Percentiles rank a stretch among this genome's conserved stretches.
Conservation (phyloP, 257 asterid species). For the Ilex asprella region DNA sequence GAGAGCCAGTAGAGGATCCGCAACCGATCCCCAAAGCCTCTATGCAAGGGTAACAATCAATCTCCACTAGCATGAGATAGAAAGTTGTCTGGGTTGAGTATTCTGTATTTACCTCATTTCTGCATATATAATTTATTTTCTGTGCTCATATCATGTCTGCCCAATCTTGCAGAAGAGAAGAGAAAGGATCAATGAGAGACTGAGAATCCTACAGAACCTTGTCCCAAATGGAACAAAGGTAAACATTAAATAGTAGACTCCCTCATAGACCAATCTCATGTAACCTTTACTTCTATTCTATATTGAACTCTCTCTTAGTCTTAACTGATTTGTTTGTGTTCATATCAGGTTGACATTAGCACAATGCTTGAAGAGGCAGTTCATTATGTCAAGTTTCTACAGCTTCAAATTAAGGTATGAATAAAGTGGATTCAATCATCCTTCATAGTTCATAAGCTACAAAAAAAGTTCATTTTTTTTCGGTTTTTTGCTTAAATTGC, state of each 20-base stretch:
- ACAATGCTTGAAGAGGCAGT: conserved; percentile 65
- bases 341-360: conserved; percentile 43
- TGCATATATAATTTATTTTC: not conserved
- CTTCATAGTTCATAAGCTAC: too few relatives aligned
- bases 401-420: conserved; percentile 47
- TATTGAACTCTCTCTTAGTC: not conserved
- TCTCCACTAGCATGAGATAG: too few relatives aligned
- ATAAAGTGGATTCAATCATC: not conserved
- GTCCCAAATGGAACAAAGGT: conserved; percentile 56
- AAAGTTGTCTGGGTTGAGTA: too few relatives aligned
- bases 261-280: not conserved
- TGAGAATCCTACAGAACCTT: conserved; percentile 38
- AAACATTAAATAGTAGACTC: not conserved
- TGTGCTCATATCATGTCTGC: not conserved
- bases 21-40: conserved; percentile 58
- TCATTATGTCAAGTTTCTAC: conserved; percentile 43
- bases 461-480: not conserved
- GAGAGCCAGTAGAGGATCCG: conserved; percentile 42
- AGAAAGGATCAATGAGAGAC: conserved; percentile 43
- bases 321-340: not conserved
- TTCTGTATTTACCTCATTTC: not conserved
- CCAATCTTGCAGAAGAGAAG: conserved; percentile 39
- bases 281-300: too few relatives aligned
- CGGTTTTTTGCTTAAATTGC: too few relatives aligned
- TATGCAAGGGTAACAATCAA: conserved; percentile 40